A percentile compares a stretch with the other conserved stretches of the same genome.
phyloP scores from a whole-genome alignment of 176 grass and related monocot genomes.

The Triticum dicoccoides region DNA sequence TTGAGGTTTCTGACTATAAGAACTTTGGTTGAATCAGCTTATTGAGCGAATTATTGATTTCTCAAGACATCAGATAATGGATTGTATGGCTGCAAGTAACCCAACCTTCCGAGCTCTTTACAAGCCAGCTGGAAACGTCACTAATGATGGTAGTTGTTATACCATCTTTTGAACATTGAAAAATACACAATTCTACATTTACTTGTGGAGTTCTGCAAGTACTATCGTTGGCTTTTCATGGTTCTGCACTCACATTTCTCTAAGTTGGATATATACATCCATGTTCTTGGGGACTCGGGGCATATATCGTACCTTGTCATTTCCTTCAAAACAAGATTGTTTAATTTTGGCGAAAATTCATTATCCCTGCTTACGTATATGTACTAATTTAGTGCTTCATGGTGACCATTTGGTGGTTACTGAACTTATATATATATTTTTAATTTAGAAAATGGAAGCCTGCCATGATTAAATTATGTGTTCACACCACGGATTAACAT shows the following conservation, averaged over 20 bases:
- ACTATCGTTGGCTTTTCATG: constrained; percentile 8
- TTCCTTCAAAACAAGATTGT: constrained; percentile 23
- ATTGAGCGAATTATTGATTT: constrained; percentile 99
- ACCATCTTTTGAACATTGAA: constrained; percentile 8
- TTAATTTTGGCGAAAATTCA: neutral
- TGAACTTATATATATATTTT: neutral
- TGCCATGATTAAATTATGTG: neutral
- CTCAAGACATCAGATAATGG: constrained; percentile 87
- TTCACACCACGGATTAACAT: neutral
- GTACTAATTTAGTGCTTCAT: constrained; percentile 24
- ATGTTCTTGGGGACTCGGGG: neutral
- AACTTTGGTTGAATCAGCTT: constrained; percentile 56
- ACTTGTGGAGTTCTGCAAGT: neutral
- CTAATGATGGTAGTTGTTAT: constrained; percentile 50
- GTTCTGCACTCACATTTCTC: neutral
- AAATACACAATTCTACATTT: neutral
- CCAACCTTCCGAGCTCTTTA: constrained; percentile 69
- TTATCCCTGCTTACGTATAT: constrained; percentile 1
- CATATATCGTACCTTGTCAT: neutral
- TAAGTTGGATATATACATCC: constrained; percentile 12
- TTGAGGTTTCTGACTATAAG: constrained; percentile 25
- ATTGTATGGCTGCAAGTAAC: constrained; percentile 88
- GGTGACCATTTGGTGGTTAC: neutral
- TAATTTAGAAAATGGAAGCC: neutral
- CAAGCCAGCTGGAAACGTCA: constrained; percentile 81